phyloP scores from a whole-genome alignment of 2,329 filamentous ascomycete species.

The Cryoendolithus antarcticus region DNA sequence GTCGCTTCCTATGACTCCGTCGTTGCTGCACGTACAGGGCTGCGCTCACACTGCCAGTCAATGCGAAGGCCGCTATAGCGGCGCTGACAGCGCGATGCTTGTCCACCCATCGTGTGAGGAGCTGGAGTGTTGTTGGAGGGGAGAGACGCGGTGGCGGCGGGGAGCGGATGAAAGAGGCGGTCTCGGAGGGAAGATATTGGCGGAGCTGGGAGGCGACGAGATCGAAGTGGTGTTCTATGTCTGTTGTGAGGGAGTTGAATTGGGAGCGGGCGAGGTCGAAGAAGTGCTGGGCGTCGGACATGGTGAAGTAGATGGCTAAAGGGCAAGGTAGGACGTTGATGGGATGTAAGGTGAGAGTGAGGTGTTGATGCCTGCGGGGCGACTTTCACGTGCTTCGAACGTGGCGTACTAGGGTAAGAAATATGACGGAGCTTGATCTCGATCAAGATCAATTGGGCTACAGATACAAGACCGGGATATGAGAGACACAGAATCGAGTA shows the following conservation, averaged over 20 bases:
- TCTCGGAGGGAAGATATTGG: slow-evolving; percentile 60
- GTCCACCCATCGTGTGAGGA: slow-evolving; percentile 57
- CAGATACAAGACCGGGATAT: too few species aligned
- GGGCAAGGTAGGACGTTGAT: background rate
- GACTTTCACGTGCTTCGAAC: too few species aligned
- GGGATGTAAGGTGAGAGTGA: too few species aligned
- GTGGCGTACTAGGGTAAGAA: too few species aligned
- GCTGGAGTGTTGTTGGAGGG: slow-evolving; percentile 38
- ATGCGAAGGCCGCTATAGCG: slow-evolving; percentile 56
- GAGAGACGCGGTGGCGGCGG: slow-evolving; percentile 31
- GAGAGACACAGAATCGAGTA: too few species aligned
- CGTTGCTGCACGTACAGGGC: slow-evolving; percentile 48
- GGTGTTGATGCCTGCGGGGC: too few species aligned
- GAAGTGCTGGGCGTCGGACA: slow-evolving; percentile 26
- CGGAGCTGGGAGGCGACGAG: slow-evolving; percentile 58
- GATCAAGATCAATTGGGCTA: too few species aligned
- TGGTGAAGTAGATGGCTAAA: slow-evolving; percentile 5
- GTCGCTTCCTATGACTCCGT: slow-evolving; percentile 49
- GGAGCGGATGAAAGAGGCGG: slow-evolving; percentile 43
- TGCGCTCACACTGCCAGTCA: slow-evolving; percentile 43
- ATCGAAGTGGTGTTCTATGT: slow-evolving; percentile 72
- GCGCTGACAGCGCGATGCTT: slow-evolving; percentile 63
- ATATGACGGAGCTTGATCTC: too few species aligned
- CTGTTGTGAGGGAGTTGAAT: slow-evolving; percentile 55
- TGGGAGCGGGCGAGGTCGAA: slow-evolving; percentile 23